Evolutionary conservation across 2,329 filamentous ascomycete species (phyloP), one percentile per base, ranked within the genome.

Genomic region (Colletotrichum sp.): DNA sequence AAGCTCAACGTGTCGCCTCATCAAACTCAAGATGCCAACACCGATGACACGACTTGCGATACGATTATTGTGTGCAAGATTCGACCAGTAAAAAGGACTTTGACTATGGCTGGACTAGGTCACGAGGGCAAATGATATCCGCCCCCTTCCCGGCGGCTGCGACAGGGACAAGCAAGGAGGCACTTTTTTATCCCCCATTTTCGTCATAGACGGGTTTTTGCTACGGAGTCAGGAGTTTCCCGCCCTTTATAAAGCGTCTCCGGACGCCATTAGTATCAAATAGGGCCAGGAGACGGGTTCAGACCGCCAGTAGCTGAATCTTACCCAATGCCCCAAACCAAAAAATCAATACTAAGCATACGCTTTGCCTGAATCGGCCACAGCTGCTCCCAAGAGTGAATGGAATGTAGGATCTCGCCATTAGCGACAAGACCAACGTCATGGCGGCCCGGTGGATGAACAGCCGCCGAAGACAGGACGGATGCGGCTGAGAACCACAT

Each of bases 51-150:
- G 15, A 59, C 34, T 26, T 34, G 32, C 57, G 69, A 69, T 36
- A 72, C 57, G 13, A 26, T 44, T 21, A 26, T 52, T 64, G 63
- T 55, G 69, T 63, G 28, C 59, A 69, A 49, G 26, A 73, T 59
- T 49, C 39, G 63, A 67, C 62, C 36, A 62, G 49, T 39, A 65
- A 71, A 64, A 75, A 75, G 24, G 71, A 63, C 66, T 71, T 75
- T 76, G 75, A 63, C 62, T 71, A 67, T 77, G 75, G 62, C 75
- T 71, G 75, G 75, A 76, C 72, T 75, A 68, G 67, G 72, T 75
- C 75, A 75, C 55, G 21, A 75, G 39, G 62, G 66, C 44, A 69
- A 44, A 75, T 71, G 71, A 77, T 77, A 76, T 76, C 75, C 72
- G 72, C 60, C 75, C 60, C 62, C 24, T 74, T 67, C 62, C 66